Percentiles rank a stretch among this genome's conserved stretches.
phyloP scores from a whole-genome alignment of 768 basidiomycete species.

The Termitomyces sp. region DNA sequence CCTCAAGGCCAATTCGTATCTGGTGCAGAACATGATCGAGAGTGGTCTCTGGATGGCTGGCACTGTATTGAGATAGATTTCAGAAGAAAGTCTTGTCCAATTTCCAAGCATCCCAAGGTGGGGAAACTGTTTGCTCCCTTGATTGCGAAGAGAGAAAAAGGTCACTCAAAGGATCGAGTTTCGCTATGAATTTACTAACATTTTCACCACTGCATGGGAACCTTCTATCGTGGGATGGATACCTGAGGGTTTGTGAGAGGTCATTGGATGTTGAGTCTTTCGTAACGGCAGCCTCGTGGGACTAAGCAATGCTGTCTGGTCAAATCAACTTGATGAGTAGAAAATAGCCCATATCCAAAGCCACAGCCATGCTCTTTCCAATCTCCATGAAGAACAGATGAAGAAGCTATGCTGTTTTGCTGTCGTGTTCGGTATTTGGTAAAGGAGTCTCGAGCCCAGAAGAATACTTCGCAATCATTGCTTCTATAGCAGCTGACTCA shows the following conservation, averaged over 20 bases:
- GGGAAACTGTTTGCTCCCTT: no score
- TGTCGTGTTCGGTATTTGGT: no score
- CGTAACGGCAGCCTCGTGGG: background rate
- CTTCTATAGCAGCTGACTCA: background rate
- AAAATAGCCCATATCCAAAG: no score
- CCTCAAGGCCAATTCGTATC: background rate
- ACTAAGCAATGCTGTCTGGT: no score
- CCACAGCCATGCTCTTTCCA: no score
- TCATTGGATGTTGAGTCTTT: no score
- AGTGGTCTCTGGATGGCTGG: background rate
- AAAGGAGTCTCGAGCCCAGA: slow-evolving; percentile 14
- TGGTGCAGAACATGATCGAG: background rate
- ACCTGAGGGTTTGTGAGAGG: no score
- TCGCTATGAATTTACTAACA: background rate
- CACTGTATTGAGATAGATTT: background rate
- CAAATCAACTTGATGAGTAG: no score
- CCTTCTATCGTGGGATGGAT: no score
- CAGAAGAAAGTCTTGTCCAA: background rate
- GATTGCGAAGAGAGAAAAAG: background rate
- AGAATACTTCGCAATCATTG: background rate
- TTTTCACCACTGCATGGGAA: background rate
- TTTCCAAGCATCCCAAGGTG: background rate
- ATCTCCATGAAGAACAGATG: no score
- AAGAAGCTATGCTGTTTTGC: no score
- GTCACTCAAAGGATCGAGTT: background rate